Conservation (phyloP, 2,329 filamentous ascomycete species). For the Cercospora sp. region DNA sequence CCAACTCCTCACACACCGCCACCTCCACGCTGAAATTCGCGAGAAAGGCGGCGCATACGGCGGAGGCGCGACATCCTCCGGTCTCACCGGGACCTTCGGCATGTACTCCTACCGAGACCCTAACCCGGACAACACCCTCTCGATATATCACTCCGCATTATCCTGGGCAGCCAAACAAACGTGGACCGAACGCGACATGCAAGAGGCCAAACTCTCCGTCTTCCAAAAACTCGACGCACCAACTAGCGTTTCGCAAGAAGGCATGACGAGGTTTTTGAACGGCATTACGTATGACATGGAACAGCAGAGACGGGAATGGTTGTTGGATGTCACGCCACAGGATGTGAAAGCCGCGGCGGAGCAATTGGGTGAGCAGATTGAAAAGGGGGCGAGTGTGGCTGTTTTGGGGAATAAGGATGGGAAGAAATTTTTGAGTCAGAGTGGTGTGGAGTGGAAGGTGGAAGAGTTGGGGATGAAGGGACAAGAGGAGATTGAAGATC, state of each 20-base stretch:
- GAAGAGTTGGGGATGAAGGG: slow-evolving; percentile 61
- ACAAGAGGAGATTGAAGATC: slow-evolving; percentile 7
- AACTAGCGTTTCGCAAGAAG: slow-evolving; percentile 80
- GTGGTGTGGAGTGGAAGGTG: slow-evolving; percentile 63
- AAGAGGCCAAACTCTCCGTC: slow-evolving; percentile 92
- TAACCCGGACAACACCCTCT: slow-evolving; percentile 84
- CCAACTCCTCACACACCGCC: slow-evolving; percentile 92
- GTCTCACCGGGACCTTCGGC: slow-evolving; percentile 81
- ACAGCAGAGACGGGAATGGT: slow-evolving; percentile 75
- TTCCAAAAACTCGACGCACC: slow-evolving; percentile 93
- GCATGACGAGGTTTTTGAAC: slow-evolving; percentile 79
- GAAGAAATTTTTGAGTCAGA: slow-evolving; percentile 67
- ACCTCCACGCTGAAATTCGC: slow-evolving; percentile 94
- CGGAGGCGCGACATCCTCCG: slow-evolving; percentile 79
- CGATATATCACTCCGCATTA: slow-evolving; percentile 80
- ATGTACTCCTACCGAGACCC: slow-evolving; percentile 98
- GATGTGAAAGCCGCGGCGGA: slow-evolving; percentile 82
- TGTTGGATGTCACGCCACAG: slow-evolving; percentile 80
- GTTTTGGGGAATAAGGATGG: slow-evolving; percentile 72
- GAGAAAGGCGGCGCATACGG: slow-evolving; percentile 98
- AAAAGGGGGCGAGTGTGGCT: slow-evolving; percentile 64
- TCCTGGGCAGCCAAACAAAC: slow-evolving; percentile 77
- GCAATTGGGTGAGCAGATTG: slow-evolving; percentile 62
- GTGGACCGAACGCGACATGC: slow-evolving; percentile 82
- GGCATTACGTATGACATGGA: slow-evolving; percentile 88